A percentile compares a stretch with the other conserved stretches of the same genome.
Evolutionary conservation across 345 rosid genomes (phyloP).

Genomic region (Dipteronia sinensis): DNA sequence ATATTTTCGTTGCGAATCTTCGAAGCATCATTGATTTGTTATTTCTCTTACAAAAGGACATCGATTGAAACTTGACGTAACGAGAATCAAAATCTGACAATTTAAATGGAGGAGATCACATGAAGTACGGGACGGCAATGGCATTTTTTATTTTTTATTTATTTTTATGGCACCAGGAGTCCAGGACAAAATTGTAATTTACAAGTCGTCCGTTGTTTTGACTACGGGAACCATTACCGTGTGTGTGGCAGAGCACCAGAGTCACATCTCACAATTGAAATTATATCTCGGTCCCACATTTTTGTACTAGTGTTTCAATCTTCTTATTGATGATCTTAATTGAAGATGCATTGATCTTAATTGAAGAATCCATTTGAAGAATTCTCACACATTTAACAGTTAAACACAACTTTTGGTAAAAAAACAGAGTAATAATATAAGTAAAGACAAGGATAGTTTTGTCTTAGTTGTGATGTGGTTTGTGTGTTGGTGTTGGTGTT

Average conservation of each 20-base stretch:
- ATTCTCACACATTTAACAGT: too few species aligned
- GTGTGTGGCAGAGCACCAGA: constrained; percentile 10
- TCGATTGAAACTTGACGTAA: not conserved
- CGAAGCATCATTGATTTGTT: too few species aligned
- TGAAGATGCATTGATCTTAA: not conserved
- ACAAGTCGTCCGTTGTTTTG: not conserved
- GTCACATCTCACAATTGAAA: not conserved
- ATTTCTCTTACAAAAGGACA: too few species aligned
- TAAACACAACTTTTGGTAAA: not conserved
- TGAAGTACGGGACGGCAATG: not conserved
- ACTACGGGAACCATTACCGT: not conserved
- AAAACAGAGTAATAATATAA: too few species aligned
- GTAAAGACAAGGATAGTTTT: not conserved
- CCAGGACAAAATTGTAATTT: too few species aligned
- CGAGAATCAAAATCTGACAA: not conserved
- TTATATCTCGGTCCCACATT: not conserved
- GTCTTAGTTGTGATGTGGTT: not conserved
- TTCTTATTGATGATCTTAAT: too few species aligned
- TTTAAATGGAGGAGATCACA: not conserved
- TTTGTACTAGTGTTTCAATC: not conserved
- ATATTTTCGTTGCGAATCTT: too few species aligned
- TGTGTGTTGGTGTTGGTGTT: not conserved
- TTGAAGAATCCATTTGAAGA: not conserved
- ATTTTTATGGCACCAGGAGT: too few species aligned
- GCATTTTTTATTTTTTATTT: not conserved